Base-by-base conservation (phyloP, 108 stramenopile genomes). In the Nitzschia sp. region DNA sequence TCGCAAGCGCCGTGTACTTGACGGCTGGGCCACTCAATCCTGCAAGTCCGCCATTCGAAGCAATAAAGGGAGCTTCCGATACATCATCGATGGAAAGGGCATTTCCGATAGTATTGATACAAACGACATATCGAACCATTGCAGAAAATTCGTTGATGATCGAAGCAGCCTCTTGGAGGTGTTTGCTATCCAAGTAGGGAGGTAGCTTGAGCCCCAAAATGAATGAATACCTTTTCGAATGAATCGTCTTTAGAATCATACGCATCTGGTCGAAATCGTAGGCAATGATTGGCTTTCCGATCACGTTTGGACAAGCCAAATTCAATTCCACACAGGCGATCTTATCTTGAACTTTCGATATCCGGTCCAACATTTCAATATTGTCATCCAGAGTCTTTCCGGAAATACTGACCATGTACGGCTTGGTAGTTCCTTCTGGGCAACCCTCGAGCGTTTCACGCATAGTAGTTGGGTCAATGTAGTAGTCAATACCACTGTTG, bases 241-340 rank as follows among this genome's bases (percentile, higher is more conserved):
- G 35, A 34, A 76, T 69, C 28, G 75, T 76, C 22, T 63, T 63
- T 30, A 96, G 63, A 25, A 89, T 90, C 53, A 71, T 71, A 50
- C 82, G 73, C 87, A 96, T 83, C 73, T 96, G 96, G 4, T 85
- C 90, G 76, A 94, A 90, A 56, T 96, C 96, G 75, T 94, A 96
- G 25, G 89, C 96, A 55, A 96, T 90, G 31, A 91, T 94, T 16
- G 96, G 96, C 63, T 96, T 94, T 2, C 96, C 96, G 56, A 93
- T 89, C n/a, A 96, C 80, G 66, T 96, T 96, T 29, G 96, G 93
- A 78, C 96, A 96, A 21, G 96, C 96, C 52, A 96, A 67, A 71
- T 96, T 96, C 60, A 96, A 69, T 71, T 96, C 96, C 23, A 96
- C 80, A 21, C 76, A 78, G 13, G 87, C 68, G 47, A 94, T 89